Evolutionary conservation across 2,329 filamentous ascomycete genomes (phyloP), one percentile per base, ranked within the genome.

Genomic region (Nemania diffusa): DNA sequence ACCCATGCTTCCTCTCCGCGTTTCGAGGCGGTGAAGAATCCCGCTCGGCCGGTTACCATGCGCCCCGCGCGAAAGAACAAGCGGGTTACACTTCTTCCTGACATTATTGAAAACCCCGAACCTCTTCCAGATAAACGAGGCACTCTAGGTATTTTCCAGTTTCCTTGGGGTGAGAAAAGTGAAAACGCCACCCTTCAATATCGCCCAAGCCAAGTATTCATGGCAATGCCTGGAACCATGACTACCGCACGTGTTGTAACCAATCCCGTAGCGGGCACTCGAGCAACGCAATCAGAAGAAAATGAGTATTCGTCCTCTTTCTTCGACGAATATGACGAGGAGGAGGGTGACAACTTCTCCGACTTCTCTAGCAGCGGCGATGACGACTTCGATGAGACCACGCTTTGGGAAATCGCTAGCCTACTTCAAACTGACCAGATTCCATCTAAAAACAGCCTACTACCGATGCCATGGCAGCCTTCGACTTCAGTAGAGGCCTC

Each of bases 131-230:
- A 88, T 74, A 87, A 85, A 77, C 82, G 84, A 48, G 87, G 83
- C 13, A 89, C 87, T 11, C 81, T 90, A 20, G 88, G 88, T 5
- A 86, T 90, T 72, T 91, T 89, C 79, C 86, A 89, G 72, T 90
- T 90, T 70, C 87, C 88, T 2, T 90, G 87, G 87, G 88, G 88
- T 15, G 88, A 90, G 78, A 85, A 79, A 72, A 90, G 88, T 22
- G 87, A 90, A 75, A 83, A 82, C 60, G 84, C 84, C 9, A 84
- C 78, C 29, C 75, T 84, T 62, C 81, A 81, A 69, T 76, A 78
- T 62, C 77, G 76, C 8, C 78, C 76, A 37, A 76, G 68, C 51
- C 76, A 78, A 67, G 78, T 77, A 70, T 79, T 79, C 60, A 82
- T 81, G 78, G 80, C 83, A 24, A 85, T 87, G 81, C 81, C 85